These are phyloP conservation scores for Haematococcus lacustris DNA, from an alignment of 139 green algal genomes.

Conservation along the genomic window DNA sequence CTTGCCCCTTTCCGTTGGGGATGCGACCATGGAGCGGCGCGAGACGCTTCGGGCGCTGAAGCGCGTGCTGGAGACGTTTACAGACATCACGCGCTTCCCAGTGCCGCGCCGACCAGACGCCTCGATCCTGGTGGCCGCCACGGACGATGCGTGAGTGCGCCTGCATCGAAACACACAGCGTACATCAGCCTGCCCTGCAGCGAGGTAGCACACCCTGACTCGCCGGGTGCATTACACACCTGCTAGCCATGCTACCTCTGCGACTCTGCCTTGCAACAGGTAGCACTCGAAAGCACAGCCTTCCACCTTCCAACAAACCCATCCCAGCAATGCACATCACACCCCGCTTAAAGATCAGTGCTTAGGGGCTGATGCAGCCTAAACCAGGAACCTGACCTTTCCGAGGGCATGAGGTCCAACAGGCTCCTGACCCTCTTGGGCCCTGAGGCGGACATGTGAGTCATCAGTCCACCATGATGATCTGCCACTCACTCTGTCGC, in stretches of 20 bases:
- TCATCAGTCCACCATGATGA: no score
- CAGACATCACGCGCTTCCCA: conserved; percentile 68
- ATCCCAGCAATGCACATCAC: neutral
- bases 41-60: conserved; percentile 28
- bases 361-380: no score
- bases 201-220: no score
- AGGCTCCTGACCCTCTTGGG: no score
- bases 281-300: neutral
- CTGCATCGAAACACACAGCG: neutral
- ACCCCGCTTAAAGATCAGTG: no score
- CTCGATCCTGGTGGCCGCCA: conserved; percentile 64
- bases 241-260: neutral
- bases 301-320: neutral
- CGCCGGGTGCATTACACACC: neutral
- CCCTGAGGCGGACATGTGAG: no score
- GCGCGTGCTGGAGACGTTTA: conserved; percentile 74
- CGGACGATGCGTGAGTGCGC: conserved; percentile 67
- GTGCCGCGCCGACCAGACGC: conserved; percentile 57
- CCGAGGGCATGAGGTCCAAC: no score
- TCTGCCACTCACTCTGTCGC: no score
- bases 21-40: conserved; percentile 5
- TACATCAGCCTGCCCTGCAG: neutral
- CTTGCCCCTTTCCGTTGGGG: neutral
- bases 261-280: neutral
- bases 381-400: no score